Base-by-base conservation (phyloP, 2,329 filamentous ascomycete genomes). In the Whalleya microplaca region DNA sequence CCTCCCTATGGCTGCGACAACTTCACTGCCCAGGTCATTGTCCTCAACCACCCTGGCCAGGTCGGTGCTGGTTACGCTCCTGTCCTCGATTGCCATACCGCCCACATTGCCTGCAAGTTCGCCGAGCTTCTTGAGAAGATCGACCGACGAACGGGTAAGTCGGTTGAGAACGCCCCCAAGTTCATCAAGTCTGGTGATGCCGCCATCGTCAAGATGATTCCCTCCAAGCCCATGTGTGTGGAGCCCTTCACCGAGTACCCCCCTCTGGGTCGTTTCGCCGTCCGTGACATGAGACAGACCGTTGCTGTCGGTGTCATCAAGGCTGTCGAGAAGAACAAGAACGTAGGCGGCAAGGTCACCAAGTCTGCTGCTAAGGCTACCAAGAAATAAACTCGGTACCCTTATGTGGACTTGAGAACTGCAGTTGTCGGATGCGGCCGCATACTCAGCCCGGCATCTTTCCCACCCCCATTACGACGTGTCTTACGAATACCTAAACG, bases 51-150 rank as follows among this genome's bases (percentile, higher is more conserved):
- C 91, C 95, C 95, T 76, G 95, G 95, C 80, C 95, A 99, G 87
- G 90, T 99, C 77, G 93, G 94, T 87, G 92, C 92, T 78, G 95
- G 95, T 80, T 99, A 99, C 87, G 94, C 95, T 71, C 95, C 95
- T 78, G 95, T 99, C 74, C 89, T 99, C 67, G 95, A 99, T 80
- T 99, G 95, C 91, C 95, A 99, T 90, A 99, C 95, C 76, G 95
- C 95, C 83, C 95, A 99, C 90, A 99, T 99, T 88, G 95, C 95
- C 76, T 99, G 95, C 95, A 98, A 98, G 91, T 99, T 99, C 88
- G 81, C 91, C 74, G 95, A 98, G 91, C 89, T 99, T 76, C 85
- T 94, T 70, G 92, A 98, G 91, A 99, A 99, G 94, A 99, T 99
- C 76, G 95, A 99, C 81, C 93, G 95, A 83, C 95, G 95, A 92